These are phyloP conservation scores for Hypomyces rosellus DNA, from an alignment of 2,329 filamentous ascomycete species.

Conservation along the genomic window DNA sequence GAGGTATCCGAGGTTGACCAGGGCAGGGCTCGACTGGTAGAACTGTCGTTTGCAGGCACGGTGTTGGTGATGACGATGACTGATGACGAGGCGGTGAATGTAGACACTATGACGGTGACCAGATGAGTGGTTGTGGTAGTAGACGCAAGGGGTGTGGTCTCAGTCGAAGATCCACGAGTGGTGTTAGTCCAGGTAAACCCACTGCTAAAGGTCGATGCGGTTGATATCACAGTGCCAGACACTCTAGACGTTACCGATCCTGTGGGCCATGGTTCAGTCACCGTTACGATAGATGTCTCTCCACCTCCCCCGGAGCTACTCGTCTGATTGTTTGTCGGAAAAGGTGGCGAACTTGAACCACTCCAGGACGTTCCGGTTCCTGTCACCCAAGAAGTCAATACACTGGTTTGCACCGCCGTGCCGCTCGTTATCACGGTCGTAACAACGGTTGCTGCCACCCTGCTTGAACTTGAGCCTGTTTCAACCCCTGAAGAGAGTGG, in stretches of 20 bases:
- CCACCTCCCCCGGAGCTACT: slow-evolving; percentile 9
- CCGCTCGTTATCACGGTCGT: slow-evolving; percentile 1
- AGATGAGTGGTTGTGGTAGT: slow-evolving; percentile 8
- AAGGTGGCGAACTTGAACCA: slow-evolving; percentile 4
- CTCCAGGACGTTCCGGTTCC: neutral
- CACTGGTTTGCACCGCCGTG: slow-evolving; percentile 4
- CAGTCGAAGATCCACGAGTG: neutral
- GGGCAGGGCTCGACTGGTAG: neutral
- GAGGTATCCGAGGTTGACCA: slow-evolving; percentile 4
- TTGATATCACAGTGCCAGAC: slow-evolving; percentile 10
- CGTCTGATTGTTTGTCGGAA: slow-evolving; percentile 14
- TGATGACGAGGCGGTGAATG: slow-evolving; percentile 1
- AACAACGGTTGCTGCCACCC: neutral
- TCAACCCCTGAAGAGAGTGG: neutral
- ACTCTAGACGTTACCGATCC: slow-evolving; percentile 13
- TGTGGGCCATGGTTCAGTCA: slow-evolving; percentile 7
- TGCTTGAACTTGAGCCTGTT: neutral
- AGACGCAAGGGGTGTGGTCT: neutral
- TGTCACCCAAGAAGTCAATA: slow-evolving; percentile 9
- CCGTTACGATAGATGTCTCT: slow-evolving; percentile 6
- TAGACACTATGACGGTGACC: slow-evolving; percentile 7
- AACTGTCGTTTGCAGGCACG: neutral
- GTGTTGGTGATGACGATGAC: neutral
- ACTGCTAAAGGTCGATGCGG: neutral
- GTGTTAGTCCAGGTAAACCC: slow-evolving; percentile 10